phyloP scores from a whole-genome alignment of 768 basidiomycete genomes.

The Favolaschia claudopus region DNA sequence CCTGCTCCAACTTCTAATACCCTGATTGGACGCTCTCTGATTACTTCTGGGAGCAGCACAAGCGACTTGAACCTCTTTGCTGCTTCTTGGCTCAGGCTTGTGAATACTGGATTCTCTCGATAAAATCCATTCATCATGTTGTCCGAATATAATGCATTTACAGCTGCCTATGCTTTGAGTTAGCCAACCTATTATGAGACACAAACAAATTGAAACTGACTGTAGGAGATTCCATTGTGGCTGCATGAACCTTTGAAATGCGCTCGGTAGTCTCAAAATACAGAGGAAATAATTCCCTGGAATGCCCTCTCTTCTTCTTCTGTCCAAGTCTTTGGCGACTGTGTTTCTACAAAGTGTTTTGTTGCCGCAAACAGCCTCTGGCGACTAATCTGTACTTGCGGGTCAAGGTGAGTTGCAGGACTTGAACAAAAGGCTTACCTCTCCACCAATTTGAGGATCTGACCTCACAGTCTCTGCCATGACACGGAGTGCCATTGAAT shows the following conservation, averaged over 20 bases:
- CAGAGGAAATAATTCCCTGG: slow-evolving; percentile 7
- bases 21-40: slow-evolving; percentile 14
- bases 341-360: slow-evolving; percentile 11
- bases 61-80: slow-evolving; percentile 15
- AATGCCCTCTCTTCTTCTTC: slow-evolving; percentile 12
- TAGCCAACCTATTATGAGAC: neutral
- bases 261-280: slow-evolving; percentile 18
- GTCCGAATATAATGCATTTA: slow-evolving; percentile 14
- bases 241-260: slow-evolving; percentile 14
- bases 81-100: slow-evolving; percentile 17
- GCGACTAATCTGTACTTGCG: slow-evolving; percentile 8
- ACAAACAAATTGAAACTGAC: neutral
- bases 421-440: neutral
- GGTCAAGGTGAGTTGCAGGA: neutral
- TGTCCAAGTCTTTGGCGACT: slow-evolving; percentile 11
- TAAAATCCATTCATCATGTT: slow-evolving; percentile 17
- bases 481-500: slow-evolving; percentile 15
- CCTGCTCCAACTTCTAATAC: slow-evolving; percentile 18
- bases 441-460: slow-evolving; percentile 4
- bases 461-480: slow-evolving; percentile 15
- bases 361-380: slow-evolving; percentile 7
- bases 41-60: slow-evolving; percentile 9
- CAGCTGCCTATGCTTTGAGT: slow-evolving; percentile 4
- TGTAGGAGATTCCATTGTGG: slow-evolving; percentile 16
- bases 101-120: slow-evolving; percentile 15